Conservation (phyloP, 495 filamentous ascomycete genomes). For the Halenospora varia region DNA sequence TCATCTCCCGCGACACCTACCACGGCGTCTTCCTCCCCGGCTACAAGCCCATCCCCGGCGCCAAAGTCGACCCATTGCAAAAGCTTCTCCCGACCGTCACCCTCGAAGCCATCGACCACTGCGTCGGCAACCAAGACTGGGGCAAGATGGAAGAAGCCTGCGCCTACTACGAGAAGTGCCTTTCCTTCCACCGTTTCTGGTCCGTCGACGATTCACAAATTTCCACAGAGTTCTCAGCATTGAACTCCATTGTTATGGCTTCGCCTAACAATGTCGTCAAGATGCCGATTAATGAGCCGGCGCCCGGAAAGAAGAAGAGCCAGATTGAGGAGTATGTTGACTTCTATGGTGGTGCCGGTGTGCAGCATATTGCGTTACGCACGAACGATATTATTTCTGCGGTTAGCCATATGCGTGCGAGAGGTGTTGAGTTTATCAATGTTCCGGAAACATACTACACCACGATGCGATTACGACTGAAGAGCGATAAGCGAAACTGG, state of each 20-base stretch:
- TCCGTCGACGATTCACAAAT: slow-evolving; percentile 84
- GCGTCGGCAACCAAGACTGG: slow-evolving; percentile 93
- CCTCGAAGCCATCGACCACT: slow-evolving; percentile 79
- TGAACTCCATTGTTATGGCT: slow-evolving; percentile 84
- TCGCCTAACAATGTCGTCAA: slow-evolving; percentile 78
- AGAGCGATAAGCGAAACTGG: slow-evolving; percentile 42
- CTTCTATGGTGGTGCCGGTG: slow-evolving; percentile 80
- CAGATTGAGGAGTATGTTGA: slow-evolving; percentile 93
- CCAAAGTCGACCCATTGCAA: slow-evolving; percentile 33
- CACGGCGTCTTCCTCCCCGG: slow-evolving; percentile 76
- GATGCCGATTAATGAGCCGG: slow-evolving; percentile 97
- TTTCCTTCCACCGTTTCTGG: slow-evolving; percentile 96
- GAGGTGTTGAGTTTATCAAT: slow-evolving; percentile 85
- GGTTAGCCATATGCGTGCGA: slow-evolving; percentile 67
- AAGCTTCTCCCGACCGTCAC: slow-evolving; percentile 58
- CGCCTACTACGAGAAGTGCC: slow-evolving; percentile 81
- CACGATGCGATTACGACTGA: slow-evolving; percentile 63
- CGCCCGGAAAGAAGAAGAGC: slow-evolving; percentile 74
- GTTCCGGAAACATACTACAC: slow-evolving; percentile 81
- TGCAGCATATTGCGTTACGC: slow-evolving; percentile 86
- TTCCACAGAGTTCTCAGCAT: slow-evolving; percentile 82
- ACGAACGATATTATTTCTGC: slow-evolving; percentile 72
- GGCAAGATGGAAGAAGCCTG: slow-evolving; percentile 79
- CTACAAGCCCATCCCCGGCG: slow-evolving; percentile 46
- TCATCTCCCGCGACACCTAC: slow-evolving; percentile 66